Conservation (phyloP, 2,329 filamentous ascomycete species). For the Ophiosphaerella korrae region DNA sequence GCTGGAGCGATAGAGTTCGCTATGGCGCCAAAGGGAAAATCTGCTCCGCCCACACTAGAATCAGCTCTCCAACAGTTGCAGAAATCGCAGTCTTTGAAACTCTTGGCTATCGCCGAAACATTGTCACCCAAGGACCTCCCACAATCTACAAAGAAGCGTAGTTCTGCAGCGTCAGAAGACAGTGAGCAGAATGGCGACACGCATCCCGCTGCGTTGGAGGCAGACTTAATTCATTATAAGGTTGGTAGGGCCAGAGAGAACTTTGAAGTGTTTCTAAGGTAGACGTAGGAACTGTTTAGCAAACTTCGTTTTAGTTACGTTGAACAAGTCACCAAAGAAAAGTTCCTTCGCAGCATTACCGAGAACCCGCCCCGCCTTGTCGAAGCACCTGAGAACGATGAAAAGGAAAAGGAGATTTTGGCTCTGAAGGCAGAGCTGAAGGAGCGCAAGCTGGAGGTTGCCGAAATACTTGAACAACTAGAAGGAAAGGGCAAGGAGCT, state of each 20-base stretch:
- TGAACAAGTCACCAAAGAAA: constrained; percentile 98
- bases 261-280: constrained; percentile 7
- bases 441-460: constrained; percentile 78
- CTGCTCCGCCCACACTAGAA: constrained; percentile 25
- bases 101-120: constrained; percentile 77
- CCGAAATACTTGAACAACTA: constrained; percentile 72
- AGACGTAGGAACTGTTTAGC: constrained; percentile 79
- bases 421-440: constrained; percentile 77
- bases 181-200: constrained; percentile 69
- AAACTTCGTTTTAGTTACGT: constrained; percentile 97
- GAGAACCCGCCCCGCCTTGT: constrained; percentile 88
- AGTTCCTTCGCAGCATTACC: constrained; percentile 91
- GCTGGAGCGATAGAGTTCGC: neutral
- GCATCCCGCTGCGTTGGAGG: constrained; percentile 71
- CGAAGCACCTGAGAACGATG: constrained; percentile 74
- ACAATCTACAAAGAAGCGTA: constrained; percentile 47
- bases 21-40: constrained; percentile 36
- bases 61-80: constrained; percentile 60
- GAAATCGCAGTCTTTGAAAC: constrained; percentile 66
- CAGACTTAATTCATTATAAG: constrained; percentile 87
- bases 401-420: constrained; percentile 61
- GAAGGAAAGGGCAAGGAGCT: constrained; percentile 68
- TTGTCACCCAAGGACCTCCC: constrained; percentile 62
- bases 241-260: constrained; percentile 38
- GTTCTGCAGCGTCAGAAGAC: constrained; percentile 70